Evolutionary conservation across 1,139 yeast genomes (phyloP).

Genomic region (Pichia sp.): DNA sequence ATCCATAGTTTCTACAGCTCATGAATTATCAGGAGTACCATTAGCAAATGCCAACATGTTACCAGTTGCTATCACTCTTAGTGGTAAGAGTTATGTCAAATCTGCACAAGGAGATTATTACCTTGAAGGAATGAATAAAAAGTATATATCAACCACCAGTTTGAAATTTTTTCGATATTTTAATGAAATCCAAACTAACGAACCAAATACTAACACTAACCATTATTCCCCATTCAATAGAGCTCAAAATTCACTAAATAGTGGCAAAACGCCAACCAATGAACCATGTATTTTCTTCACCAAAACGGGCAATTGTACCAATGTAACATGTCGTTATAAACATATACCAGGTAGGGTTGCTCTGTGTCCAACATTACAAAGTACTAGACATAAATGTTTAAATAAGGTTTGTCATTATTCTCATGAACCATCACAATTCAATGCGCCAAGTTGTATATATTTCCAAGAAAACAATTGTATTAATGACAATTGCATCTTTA

Average conservation of each 20-base stretch:
- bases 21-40: constrained; percentile 17
- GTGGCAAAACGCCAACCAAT: neutral
- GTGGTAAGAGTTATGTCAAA: constrained; percentile 24
- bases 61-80: constrained; percentile 17
- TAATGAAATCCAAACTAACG: neutral
- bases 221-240: neutral
- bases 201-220: neutral
- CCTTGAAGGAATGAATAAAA: constrained; percentile 8
- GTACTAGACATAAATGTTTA: constrained; percentile 46
- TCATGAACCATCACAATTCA: constrained; percentile 58
- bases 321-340: constrained; percentile 44
- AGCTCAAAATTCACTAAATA: neutral
- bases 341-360: constrained; percentile 54
- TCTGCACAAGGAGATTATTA: constrained; percentile 26
- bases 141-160: constrained; percentile 1
- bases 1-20: constrained; percentile 25
- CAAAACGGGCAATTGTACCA: constrained; percentile 37
- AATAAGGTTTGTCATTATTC: constrained; percentile 52
- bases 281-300: constrained; percentile 12
- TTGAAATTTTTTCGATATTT: neutral
- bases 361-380: constrained; percentile 51
- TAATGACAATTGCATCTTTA: constrained; percentile 53
- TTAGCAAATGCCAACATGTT: constrained; percentile 20
- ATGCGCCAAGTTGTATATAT: constrained; percentile 65
- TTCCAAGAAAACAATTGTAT: constrained; percentile 51